Percentiles rank a stretch among this genome's conserved stretches.
Conservation (phyloP, 2,329 filamentous ascomycete species). For the Fusarium virguliforme region DNA sequence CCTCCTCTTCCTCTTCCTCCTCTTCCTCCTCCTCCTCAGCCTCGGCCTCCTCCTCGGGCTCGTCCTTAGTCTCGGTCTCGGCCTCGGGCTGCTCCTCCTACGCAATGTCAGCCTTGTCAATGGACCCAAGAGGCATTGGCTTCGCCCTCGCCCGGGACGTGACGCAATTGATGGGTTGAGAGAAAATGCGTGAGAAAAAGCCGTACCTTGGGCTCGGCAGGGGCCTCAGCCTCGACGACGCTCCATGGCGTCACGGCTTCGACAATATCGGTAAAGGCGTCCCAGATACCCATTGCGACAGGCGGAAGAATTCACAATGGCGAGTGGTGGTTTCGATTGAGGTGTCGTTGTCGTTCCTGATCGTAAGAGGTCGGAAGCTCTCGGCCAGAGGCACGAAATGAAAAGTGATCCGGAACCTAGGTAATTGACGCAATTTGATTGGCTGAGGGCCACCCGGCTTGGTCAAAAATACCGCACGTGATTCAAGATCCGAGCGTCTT, state of each 20-base stretch:
- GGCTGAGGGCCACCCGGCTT: constrained; percentile 50
- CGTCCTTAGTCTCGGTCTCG: constrained; percentile 63
- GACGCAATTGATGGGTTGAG: constrained; percentile 40
- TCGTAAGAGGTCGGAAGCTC: constrained; percentile 61
- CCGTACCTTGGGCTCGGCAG: constrained; percentile 74
- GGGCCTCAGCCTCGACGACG: constrained; percentile 76
- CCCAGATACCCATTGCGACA: constrained; percentile 77
- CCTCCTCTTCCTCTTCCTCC: constrained; percentile 74
- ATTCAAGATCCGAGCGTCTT: constrained; percentile 33
- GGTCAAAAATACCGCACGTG: constrained; percentile 45
- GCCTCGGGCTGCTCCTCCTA: constrained; percentile 64
- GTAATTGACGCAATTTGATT: constrained; percentile 66
- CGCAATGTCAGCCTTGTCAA: constrained; percentile 38
- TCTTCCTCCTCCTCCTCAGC: constrained; percentile 65
- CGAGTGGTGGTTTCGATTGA: constrained; percentile 59
- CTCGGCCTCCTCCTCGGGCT: constrained; percentile 61
- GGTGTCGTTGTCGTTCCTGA: constrained; percentile 55
- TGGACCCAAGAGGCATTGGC: constrained; percentile 2
- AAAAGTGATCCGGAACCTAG: constrained; percentile 67
- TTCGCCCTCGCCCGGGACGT: constrained; percentile 16
- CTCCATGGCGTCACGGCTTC: constrained; percentile 77
- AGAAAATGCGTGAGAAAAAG: constrained; percentile 43
- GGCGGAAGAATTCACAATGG: constrained; percentile 59
- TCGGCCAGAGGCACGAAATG: constrained; percentile 60
- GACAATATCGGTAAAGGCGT: constrained; percentile 75